Base-by-base conservation (phyloP, 768 basidiomycete species). In the Leucocoprinus birnbaumii region DNA sequence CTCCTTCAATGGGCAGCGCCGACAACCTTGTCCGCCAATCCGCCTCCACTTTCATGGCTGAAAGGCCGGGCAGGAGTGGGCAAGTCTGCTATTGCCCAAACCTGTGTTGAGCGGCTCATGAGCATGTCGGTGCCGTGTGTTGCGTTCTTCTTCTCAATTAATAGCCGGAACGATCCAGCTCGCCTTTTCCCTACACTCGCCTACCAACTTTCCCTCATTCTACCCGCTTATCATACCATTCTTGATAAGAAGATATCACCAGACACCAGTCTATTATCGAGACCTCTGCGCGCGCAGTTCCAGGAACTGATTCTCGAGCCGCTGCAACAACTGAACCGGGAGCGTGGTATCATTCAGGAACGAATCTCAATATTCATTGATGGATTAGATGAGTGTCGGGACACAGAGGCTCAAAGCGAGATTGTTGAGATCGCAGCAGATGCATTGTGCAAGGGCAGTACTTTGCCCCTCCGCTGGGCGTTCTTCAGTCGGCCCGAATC, bases 41-140 rank as follows among this genome's bases (percentile, higher is more conserved):
- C 6, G 19, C 48, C 1, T n/a, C 4, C 4, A n/a, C 50, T 21
- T 6, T 51, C 31, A 11, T 52, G 42, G 51, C 34, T 52, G 51
- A 52, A 43, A 5, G 51, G 51, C 5, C 26, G 9, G 7, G 51
- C 51, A 14, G 51, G 51, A 31, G 51, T 52, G 7, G 50, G 50
- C 7, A 51, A 51, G 19, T 41, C 50, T 11, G 50, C 50, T 2
- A 22, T 52, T 8, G 51, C 51, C 19, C 51, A 53, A 40, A 58
- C 57, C 2, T 49, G 46, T 25, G 52, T 31, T 13, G 31, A 47
- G 26, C 22, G 25, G n/a, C 41, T 26, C n/a, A 44, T 24, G 14
- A n/a, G 18, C 13, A 31, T 31, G 31, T 31, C 31, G 5, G 11
- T 5, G 6, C 31, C 31, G 5, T 31, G 31, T 31, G 21, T 21